Evolutionary conservation across 306 rosid genomes (phyloP).

Genomic region (Cicer pinnatifidum): DNA sequence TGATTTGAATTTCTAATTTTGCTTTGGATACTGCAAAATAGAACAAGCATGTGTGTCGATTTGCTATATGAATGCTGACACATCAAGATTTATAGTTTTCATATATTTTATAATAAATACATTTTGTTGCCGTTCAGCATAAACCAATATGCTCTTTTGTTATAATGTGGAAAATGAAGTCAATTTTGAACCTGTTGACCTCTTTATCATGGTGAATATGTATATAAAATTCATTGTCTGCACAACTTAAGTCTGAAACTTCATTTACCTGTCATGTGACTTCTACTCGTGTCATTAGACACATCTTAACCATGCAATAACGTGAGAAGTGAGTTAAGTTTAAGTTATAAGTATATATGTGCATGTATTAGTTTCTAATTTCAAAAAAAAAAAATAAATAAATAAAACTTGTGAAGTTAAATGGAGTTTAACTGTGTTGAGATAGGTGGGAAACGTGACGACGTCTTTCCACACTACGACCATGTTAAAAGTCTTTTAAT

Average conservation of each 20-base stretch:
- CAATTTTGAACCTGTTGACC: constrained; percentile 4
- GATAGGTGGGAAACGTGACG: too few species aligned
- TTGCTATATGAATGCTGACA: neutral
- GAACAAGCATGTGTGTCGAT: constrained; percentile 12
- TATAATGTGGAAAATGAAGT: constrained; percentile 18
- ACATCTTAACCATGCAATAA: neutral
- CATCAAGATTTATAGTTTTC: neutral
- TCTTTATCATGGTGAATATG: neutral
- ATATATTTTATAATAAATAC: neutral
- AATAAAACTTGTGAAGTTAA: too few species aligned
- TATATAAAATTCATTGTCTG: neutral
- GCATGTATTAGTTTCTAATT: too few species aligned
- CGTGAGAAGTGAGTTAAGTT: neutral
- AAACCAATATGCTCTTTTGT: constrained; percentile 1
- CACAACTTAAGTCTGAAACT: constrained; percentile 22
- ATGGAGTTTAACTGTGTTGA: too few species aligned
- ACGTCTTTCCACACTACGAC: too few species aligned
- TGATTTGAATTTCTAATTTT: neutral
- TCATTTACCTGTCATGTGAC: neutral
- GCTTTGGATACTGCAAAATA: neutral
- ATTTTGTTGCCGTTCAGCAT: neutral
- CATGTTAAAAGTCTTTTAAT: too few species aligned
- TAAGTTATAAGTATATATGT: neutral
- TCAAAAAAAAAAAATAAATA: too few species aligned
- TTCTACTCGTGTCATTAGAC: neutral